phyloP scores from a whole-genome alignment of 129 eudicot genomes.

The Lactuca sativa region DNA sequence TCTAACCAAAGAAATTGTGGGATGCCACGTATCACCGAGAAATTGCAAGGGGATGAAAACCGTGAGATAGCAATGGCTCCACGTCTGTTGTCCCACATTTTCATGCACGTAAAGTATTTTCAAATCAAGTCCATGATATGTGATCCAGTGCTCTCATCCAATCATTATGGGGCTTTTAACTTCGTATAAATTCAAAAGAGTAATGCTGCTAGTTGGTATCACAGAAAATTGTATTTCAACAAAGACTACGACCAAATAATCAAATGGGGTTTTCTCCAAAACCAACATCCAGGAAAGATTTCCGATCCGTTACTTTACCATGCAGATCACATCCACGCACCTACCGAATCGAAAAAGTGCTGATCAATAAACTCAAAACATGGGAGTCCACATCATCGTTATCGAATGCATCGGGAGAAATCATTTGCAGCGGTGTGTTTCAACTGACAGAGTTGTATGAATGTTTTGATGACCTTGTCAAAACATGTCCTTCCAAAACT shows the following conservation, averaged over 20 bases:
- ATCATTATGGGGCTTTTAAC: neutral
- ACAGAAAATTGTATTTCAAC: neutral
- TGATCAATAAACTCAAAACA: neutral
- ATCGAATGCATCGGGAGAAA: slow-evolving; percentile 21
- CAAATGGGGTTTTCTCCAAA: slow-evolving; percentile 32
- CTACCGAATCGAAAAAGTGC: too few species aligned
- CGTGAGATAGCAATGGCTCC: slow-evolving; percentile 5
- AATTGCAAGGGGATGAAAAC: neutral
- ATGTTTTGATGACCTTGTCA: slow-evolving; percentile 26
- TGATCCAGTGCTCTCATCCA: neutral
- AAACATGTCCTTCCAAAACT: too few species aligned
- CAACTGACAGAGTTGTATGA: slow-evolving; percentile 31
- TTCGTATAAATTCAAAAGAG: slow-evolving; percentile 17
- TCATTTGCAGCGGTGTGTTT: slow-evolving; percentile 28
- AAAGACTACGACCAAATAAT: neutral
- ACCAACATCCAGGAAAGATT: slow-evolving; percentile 7
- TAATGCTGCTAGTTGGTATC: neutral
- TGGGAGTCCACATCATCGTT: slow-evolving; percentile 17
- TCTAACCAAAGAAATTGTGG: neutral
- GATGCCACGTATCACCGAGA: neutral
- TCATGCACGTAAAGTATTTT: slow-evolving; percentile 6
- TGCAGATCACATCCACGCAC: too few species aligned
- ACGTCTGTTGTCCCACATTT: slow-evolving; percentile 4
- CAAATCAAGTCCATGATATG: neutral
- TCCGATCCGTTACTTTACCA: neutral